These are phyloP conservation scores for Viola pubescens DNA, from an alignment of 441 rosid species.

Conservation along the genomic window DNA sequence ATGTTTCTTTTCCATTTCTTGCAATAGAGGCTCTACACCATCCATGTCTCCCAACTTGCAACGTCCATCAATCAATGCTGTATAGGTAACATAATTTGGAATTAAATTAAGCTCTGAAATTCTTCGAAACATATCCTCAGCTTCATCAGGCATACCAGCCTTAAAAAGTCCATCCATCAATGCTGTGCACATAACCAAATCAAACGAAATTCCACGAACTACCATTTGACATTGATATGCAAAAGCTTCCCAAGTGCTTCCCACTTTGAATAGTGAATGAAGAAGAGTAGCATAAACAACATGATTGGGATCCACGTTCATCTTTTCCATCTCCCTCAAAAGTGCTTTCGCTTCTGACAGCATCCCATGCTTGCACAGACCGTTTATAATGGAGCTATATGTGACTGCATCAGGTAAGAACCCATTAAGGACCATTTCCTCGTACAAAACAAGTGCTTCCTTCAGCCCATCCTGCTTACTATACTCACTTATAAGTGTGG, in stretches of 20 bases:
- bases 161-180: slow-evolving; percentile 79
- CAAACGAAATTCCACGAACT: slow-evolving; percentile 64
- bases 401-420: slow-evolving; percentile 71
- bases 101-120: slow-evolving; percentile 42
- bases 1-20: slow-evolving; percentile 53
- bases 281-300: slow-evolving; percentile 54
- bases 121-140: slow-evolving; percentile 41
- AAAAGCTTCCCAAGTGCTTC: slow-evolving; percentile 47
- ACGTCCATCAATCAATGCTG: slow-evolving; percentile 62
- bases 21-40: slow-evolving; percentile 40
- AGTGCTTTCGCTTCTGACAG: slow-evolving; percentile 52
- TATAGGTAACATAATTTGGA: slow-evolving; percentile 53
- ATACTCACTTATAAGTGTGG: slow-evolving; percentile 60
- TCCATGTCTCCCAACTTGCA: slow-evolving; percentile 70
- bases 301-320: slow-evolving; percentile 68
- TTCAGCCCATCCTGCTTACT: slow-evolving; percentile 48
- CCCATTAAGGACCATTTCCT: slow-evolving; percentile 51
- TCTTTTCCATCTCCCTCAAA: slow-evolving; percentile 58
- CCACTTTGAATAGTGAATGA: slow-evolving; percentile 63
- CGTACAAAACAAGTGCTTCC: slow-evolving; percentile 49
- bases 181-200: slow-evolving; percentile 65
- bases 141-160: slow-evolving; percentile 54
- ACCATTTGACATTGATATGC: slow-evolving; percentile 70
- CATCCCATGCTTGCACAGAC: slow-evolving; percentile 65
- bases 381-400: slow-evolving; percentile 56